phyloP scores from a whole-genome alignment of 2,329 filamentous ascomycete genomes.

The Decorospora gaudefroyi region DNA sequence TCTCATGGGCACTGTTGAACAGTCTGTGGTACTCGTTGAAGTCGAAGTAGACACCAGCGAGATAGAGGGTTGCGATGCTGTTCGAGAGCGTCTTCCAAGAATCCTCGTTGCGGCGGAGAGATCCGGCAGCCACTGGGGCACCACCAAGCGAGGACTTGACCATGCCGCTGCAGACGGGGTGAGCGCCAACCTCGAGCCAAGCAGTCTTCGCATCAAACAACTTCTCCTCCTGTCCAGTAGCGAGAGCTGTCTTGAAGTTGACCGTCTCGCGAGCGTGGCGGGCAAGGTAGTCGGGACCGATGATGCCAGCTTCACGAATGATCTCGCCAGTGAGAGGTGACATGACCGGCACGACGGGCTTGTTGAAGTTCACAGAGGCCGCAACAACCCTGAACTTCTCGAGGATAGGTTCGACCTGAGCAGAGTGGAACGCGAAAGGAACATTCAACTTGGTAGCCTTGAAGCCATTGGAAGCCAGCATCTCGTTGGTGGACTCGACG shows the following conservation, averaged over 20 bases:
- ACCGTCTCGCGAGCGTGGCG: constrained; percentile 70
- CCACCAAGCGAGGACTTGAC: constrained; percentile 66
- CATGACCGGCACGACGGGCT: constrained; percentile 65
- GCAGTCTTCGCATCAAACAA: constrained; percentile 67
- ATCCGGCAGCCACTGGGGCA: constrained; percentile 60
- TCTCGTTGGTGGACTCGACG: constrained; percentile 59
- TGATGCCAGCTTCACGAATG: constrained; percentile 60
- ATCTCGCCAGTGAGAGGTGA: constrained; percentile 69
- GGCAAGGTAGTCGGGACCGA: constrained; percentile 66
- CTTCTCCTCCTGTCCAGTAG: constrained; percentile 61
- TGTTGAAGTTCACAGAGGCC: constrained; percentile 59
- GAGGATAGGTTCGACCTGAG: constrained; percentile 66
- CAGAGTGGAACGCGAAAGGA: constrained; percentile 69
- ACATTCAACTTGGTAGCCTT: constrained; percentile 67
- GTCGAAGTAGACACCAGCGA: constrained; percentile 65
- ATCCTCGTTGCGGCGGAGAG: constrained; percentile 65
- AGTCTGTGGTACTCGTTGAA: constrained; percentile 72
- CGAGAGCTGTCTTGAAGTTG: constrained; percentile 67
- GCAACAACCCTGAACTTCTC: constrained; percentile 63
- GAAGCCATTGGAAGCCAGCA: constrained; percentile 58
- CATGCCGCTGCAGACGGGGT: constrained; percentile 70
- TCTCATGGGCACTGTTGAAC: constrained; percentile 61
- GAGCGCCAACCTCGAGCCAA: constrained; percentile 75
- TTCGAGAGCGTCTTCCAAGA: constrained; percentile 66
- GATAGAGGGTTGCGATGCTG: constrained; percentile 64